Base-by-base conservation (phyloP, 2,329 filamentous ascomycete species). In the Penicillium capsulatum region DNA sequence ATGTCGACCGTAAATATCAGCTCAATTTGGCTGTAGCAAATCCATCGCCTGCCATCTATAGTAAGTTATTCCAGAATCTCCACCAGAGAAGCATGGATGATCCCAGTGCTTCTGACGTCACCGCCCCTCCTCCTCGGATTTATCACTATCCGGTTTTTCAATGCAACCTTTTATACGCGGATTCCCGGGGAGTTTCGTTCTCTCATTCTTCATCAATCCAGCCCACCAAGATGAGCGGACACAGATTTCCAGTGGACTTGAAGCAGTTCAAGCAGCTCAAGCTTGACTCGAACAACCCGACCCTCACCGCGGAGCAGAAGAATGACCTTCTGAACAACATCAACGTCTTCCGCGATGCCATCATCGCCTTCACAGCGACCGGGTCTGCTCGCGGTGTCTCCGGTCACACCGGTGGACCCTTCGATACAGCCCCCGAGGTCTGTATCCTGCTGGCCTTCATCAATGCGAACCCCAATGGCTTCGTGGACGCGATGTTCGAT, bases 371-470 rank as follows among this genome's bases (percentile, higher is more conserved):
- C 46, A 67, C 64, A 15, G 59, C 64, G 1, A 63, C 64, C 0
- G 64, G 64, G 20, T 50, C 64, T 5, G 64, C 64, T 17, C 57
- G 63, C 2, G 64, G 64, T 7, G 59, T 66, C 4, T 53, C 60
- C 2, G 64, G 64, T 17, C 64, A 67, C 45, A 67, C 64, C 3
- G 64, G 64, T 28, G 64, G 64, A 26, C 64, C 64, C 20, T 67
- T 60, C 43, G 64, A 67, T 40, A 67, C 64, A 2, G 52, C 63
- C 0, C 64, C 64, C 3, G 64, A 67, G 54, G 64, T 67, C 16
- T 67, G 64, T 37, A 64, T 67, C 24, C 49, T 67, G 19, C 53
- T 64, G 11, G 63, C 56, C 5, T 57, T 67, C 40, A 62, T 67
- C 20, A 58, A 61, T 16, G 55, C 50, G 31, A 62, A 59, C 32